Base-by-base conservation (phyloP, 2,329 filamentous ascomycete genomes). In the Penicillium sp. region DNA sequence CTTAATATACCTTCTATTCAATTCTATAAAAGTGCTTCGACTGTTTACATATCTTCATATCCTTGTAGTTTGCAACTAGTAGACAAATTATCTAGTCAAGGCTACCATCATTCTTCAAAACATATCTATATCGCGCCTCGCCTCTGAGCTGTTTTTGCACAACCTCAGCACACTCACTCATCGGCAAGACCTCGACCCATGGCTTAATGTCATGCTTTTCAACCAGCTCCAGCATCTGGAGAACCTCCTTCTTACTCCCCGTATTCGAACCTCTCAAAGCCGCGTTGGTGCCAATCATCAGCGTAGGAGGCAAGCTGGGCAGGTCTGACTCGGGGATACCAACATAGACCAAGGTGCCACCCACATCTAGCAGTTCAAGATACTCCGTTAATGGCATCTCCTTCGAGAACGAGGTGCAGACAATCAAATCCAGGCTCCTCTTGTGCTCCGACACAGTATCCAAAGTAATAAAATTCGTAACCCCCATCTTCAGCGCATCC, bases 281-380 rank as follows among this genome's bases (percentile, higher is more conserved):
- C 7, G 61, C 57, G 1, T 71, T 69, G 45, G 69, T 68, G 9
- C 56, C 53, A 45, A 45, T 45, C 18, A 20, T 45, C 21, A 45
- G 7, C 42, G 42, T 23, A 45, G 21, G 21, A 21, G 18, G 21
- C 23, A 23, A 24, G 16, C 20, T 18, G 23, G 24, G 24, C 20
- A 48, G 23, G 5, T 20, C n/a, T 16, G 4, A 3, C 24, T 47
- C 46, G 1, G 85, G 85, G 0, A 79, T 78, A 53, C 84, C 85
- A 49, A 89, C 77, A 66, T 87, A 82, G 52, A 86, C 77, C 57
- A 86, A 81, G 12, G 75, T 76, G n/a, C 85, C 84, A 38, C 81
- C 77, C 8, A 74, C 71, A 42, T 77, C 72, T 26, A 87, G 74
- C 2, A 89, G 77, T 21, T 68, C 60, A 38, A 89, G 75, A 68